phyloP scores from a whole-genome alignment of 805 yeast species.

The Myxozyma monticola region DNA sequence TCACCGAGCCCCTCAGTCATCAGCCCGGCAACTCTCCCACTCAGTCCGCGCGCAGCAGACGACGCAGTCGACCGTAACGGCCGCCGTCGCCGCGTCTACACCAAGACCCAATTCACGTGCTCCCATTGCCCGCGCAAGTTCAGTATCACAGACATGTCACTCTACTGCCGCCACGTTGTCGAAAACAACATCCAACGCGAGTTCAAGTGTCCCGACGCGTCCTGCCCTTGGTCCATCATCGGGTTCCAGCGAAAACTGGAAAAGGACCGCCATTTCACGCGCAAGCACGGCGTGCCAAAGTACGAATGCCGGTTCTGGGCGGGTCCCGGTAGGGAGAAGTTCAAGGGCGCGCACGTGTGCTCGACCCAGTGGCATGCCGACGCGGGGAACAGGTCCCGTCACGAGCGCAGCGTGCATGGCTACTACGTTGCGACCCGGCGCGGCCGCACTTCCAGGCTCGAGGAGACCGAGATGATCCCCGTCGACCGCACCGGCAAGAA shows the following conservation, averaged over 20 bases:
- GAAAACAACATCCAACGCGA: slow-evolving; percentile 28
- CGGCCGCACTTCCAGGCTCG: slow-evolving; percentile 11
- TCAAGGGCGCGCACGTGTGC: slow-evolving; percentile 33
- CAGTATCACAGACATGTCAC: slow-evolving; percentile 12
- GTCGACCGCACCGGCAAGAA: not conserved
- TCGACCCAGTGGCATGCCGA: slow-evolving; percentile 37
- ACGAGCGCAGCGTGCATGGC: slow-evolving; percentile 35
- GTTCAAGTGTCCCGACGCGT: slow-evolving; percentile 33
- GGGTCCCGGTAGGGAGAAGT: slow-evolving; percentile 31
- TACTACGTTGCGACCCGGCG: slow-evolving; percentile 21
- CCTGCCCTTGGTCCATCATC: slow-evolving; percentile 35
- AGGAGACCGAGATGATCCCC: slow-evolving; percentile 7
- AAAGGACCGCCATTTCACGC: slow-evolving; percentile 33
- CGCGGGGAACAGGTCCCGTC: slow-evolving; percentile 35
- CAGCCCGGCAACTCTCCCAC: too few relatives aligned
- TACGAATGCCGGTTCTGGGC: slow-evolving; percentile 37
- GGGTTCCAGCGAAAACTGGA: slow-evolving; percentile 37
- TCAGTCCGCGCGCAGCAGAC: not conserved
- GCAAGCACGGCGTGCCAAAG: slow-evolving; percentile 36
- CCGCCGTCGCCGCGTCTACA: slow-evolving; percentile 23
- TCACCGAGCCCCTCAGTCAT: too few relatives aligned
- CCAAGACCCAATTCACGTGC: slow-evolving; percentile 23
- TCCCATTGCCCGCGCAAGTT: slow-evolving; percentile 22
- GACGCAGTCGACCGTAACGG: slow-evolving; percentile 21
- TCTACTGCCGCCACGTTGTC: slow-evolving; percentile 20